Base-by-base conservation (phyloP, 352 stramenopile species). In the Globisporangium paddicum region DNA sequence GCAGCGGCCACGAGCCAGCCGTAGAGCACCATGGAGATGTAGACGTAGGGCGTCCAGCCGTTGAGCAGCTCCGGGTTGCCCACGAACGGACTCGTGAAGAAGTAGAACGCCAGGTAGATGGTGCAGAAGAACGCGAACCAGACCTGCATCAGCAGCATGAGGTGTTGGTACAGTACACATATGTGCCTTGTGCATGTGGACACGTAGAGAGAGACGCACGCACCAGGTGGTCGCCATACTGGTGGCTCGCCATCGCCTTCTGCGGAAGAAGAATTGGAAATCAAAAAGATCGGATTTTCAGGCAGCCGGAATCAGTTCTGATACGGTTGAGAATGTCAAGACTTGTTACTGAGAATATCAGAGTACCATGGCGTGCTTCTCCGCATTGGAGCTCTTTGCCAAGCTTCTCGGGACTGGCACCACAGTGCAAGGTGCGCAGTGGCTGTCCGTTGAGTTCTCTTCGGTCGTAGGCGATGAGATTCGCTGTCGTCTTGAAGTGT, bases 41-140 rank as follows among this genome's bases (percentile, higher is more conserved):
- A 95, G 14, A 95, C 86, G 59, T 95, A 95, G 18, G 83, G 81
- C 57, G 86, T 95, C 86, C 86, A 95, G 41, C 77, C 85, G 62
- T 88, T 86, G 26, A 93, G 70, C 41, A 95, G 70, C 67, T 95
- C 86, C 6, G 80, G 80, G 55, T 93, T 93, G 21, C 79, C 83
- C 46, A 93, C 80, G 61, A 95, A 95, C 5, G 86, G 86, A 50
- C 83, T 93, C 50, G 86, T 93, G 68, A 95, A 95, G 71, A 93
- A 85, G 75, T 95, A 95, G 66, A 95, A 95, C 30, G 86, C 87
- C 25, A 92, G 44, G 53, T 92, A 93, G 62, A 95, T 77, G 42
- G 71, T 79, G 50, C 78, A 73, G 57, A 88, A 95, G 57, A 95
- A 75, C 52, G 77, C 65, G 59, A 95, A 95, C 85, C 85, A 95